Evolutionary conservation across 108 stramenopile species (phyloP), one percentile per base, ranked within the genome.

Genomic region (Fragilaria crotonensis): DNA sequence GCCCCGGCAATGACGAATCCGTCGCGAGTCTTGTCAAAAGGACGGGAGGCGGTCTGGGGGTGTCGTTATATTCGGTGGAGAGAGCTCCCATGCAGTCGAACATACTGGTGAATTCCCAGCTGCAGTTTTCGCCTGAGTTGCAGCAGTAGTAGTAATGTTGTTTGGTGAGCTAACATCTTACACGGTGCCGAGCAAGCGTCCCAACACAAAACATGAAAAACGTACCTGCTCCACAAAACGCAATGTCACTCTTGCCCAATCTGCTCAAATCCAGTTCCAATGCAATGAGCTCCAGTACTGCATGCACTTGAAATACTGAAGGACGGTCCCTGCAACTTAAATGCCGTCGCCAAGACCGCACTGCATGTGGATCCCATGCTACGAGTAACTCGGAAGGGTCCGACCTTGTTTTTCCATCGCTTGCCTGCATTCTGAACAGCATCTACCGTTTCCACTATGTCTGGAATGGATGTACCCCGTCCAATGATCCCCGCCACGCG

Each of bases 1-100:
- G 3, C 98, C 98, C 97, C 98, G 57, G 93, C 98, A 83, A 99
- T 98, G 49, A 98, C 96, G 78, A 99, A 99, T 23, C 98, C 98
- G 62, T 96, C 96, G 25, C 98, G 84, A 63, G 70, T 85, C 79
- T 92, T 91, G 73, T 97, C 97, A 55, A 99, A 99, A 5, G 98
- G 96, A 27, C 93, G 79, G 45, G 83, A 83, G 0, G 94, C 94
- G 33, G 78, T 78, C 60, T 80, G 44, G 96, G 96, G 21, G 70
- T 74, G 19, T 95, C 96, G 57, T 97, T 95, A 76, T 89, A 89
- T 14, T 72, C 66, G 2, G 96, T 95, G 33, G 87, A 86, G 22
- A 97, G 77, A 1, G 98, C 98, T 47, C 93, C 93, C 93, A 95
- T 95, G 63, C 93, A 91, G 76, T 95, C 93, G 71, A 90, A 94